Conservation (phyloP, 495 filamentous ascomycete genomes). For the Xylaria castorea region DNA sequence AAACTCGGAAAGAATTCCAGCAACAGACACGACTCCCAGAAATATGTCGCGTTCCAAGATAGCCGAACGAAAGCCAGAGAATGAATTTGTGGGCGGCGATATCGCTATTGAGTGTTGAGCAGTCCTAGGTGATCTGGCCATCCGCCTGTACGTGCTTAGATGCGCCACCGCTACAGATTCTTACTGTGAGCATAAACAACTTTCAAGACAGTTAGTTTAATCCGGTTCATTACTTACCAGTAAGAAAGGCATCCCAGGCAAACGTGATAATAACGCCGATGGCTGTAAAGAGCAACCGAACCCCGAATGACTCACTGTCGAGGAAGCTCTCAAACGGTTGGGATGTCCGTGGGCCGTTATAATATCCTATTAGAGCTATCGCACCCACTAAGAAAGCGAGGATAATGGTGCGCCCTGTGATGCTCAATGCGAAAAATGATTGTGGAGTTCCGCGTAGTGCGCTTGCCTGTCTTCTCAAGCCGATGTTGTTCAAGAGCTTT, state of each 20-base stretch:
- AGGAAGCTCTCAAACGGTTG: conserved; percentile 54
- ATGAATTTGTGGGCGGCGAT: conserved; percentile 43
- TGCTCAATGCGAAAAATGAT: conserved; percentile 21
- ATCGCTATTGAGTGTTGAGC: conserved; percentile 46
- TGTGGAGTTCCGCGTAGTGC: too few species aligned
- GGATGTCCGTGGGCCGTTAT: conserved; percentile 46
- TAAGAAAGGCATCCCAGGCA: conserved; percentile 42
- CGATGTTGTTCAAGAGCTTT: conserved; percentile 2
- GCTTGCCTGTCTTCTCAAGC: conserved; percentile 4
- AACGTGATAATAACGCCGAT: conserved; percentile 51
- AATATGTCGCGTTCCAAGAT: conserved; percentile 41
- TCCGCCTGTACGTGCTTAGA: conserved; percentile 42
- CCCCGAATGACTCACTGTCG: conserved; percentile 51
- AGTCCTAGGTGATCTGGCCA: conserved; percentile 34
- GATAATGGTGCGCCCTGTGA: conserved; percentile 19
- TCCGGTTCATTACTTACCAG: conserved; percentile 11
- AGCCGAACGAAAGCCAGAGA: conserved; percentile 45
- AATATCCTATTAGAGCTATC: conserved; percentile 51
- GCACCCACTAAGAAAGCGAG: conserved; percentile 47
- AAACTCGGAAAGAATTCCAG: conserved; percentile 47
- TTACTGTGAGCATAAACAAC: conserved; percentile 1
- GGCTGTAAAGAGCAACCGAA: conserved; percentile 52
- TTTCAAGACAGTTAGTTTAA: conserved; percentile 5
- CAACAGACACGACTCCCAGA: conserved; percentile 40
- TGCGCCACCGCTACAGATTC: conserved; percentile 31